A percentile compares a stretch with the other conserved stretches of the same genome.
phyloP scores from a whole-genome alignment of 257 asterid genomes.

The Phtheirospermum japonicum region DNA sequence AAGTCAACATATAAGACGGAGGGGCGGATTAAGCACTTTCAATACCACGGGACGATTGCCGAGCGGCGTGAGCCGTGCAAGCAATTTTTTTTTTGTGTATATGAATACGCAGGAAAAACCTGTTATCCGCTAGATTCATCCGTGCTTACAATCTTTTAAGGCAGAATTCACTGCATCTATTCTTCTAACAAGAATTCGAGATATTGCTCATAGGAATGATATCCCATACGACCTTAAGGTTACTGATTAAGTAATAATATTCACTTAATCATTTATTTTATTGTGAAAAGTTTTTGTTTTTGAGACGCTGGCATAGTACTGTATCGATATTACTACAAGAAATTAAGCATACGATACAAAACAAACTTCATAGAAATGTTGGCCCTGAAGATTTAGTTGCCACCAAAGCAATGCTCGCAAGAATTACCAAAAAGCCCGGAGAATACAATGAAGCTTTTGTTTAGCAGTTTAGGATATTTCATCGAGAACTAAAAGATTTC shows the following conservation, averaged over 20 bases:
- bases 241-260: not conserved
- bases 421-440: constrained; percentile 80
- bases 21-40: too few species aligned
- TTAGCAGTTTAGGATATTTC: constrained; percentile 86
- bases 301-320: constrained; percentile 24
- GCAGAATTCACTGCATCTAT: constrained; percentile 98
- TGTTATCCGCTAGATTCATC: constrained; percentile 93
- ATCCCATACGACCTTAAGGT: constrained; percentile 97
- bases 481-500: constrained; percentile 90
- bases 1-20: too few species aligned
- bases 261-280: constrained; percentile 12
- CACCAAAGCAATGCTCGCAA: constrained; percentile 91
- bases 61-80: too few species aligned
- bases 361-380: constrained; percentile 97
- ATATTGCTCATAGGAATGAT: constrained; percentile 95
- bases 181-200: constrained; percentile 92
- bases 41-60: too few species aligned
- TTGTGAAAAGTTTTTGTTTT: constrained; percentile 4
- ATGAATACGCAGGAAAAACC: constrained; percentile 68
- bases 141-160: constrained; percentile 94
- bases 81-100: too few species aligned
- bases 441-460: constrained; percentile 76
- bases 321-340: constrained; percentile 65
- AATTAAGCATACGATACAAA: constrained; percentile 97
- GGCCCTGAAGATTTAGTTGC: constrained; percentile 98